Conservation (phyloP, 2,329 filamentous ascomycete genomes). For the Chalaropsis ovoidea region DNA sequence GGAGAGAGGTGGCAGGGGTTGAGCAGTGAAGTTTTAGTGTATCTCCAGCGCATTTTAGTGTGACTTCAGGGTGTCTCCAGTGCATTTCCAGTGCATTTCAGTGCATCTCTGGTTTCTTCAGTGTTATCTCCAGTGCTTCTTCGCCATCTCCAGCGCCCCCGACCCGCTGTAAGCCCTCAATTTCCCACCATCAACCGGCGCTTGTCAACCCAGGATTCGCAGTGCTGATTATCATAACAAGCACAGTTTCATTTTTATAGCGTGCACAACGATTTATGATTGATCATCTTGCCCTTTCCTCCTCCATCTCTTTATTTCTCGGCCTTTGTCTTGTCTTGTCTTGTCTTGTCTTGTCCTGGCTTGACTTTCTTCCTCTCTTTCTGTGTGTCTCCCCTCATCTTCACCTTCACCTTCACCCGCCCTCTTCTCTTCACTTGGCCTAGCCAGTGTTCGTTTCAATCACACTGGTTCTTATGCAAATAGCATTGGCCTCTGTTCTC, state of each 20-base stretch:
- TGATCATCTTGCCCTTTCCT: background rate
- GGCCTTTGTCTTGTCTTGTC: background rate
- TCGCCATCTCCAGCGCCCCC: too few species aligned
- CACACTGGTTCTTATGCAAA: background rate
- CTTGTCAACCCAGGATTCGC: conserved; percentile 6
- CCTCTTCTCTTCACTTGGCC: background rate
- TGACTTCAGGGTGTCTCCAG: too few species aligned
- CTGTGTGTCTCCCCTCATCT: background rate
- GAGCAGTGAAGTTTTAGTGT: too few species aligned
- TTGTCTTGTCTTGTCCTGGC: background rate
- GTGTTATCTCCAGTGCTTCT: too few species aligned
- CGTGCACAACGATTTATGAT: background rate
- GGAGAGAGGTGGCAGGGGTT: too few species aligned
- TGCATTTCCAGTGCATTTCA: too few species aligned
- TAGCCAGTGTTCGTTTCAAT: conserved; percentile 5
- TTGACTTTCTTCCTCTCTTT: background rate
- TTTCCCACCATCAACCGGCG: conserved; percentile 23
- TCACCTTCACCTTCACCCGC: background rate
- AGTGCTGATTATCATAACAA: conserved; percentile 3
- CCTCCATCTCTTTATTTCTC: background rate
- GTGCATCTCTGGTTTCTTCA: too few species aligned
- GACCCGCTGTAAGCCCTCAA: background rate
- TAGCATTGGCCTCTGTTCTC: conserved; percentile 13
- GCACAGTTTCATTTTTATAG: background rate
- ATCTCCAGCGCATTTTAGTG: too few species aligned